Conservation (phyloP, 257 asterid genomes). For the Misopates orontium region DNA sequence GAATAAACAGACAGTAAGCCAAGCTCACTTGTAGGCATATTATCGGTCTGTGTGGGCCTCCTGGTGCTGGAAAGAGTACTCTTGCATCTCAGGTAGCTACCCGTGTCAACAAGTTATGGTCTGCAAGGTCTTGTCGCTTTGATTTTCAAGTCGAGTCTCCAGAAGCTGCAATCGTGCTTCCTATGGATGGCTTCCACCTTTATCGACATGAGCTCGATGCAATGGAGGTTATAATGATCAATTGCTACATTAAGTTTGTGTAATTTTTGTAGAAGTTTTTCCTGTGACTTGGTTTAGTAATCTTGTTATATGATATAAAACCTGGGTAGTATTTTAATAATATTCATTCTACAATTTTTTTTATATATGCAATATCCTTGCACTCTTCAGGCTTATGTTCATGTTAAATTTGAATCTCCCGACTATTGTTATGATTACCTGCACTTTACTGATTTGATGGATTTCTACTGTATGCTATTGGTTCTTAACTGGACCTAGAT, state of each 20-base stretch:
- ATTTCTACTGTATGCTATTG: not conserved
- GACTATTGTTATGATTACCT: not conserved
- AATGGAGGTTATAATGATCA: conserved; percentile 63
- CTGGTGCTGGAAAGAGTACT: conserved; percentile 95
- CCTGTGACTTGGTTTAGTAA: conserved; percentile 7
- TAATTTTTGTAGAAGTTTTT: conserved; percentile 1
- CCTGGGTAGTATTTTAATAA: not conserved
- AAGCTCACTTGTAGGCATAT: conserved; percentile 56
- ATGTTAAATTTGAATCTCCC: not conserved
- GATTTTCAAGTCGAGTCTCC: conserved; percentile 81
- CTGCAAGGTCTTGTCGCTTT: conserved; percentile 49
- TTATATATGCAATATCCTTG: not conserved
- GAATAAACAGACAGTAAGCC: conserved; percentile 20
- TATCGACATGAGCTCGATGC: conserved; percentile 85
- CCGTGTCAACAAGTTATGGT: conserved; percentile 82
- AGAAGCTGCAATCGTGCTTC: conserved; percentile 75
- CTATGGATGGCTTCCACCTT: conserved; percentile 99
- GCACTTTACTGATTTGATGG: not conserved
- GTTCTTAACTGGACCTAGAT: conserved; percentile 3
- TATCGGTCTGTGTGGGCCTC: conserved; percentile 93
- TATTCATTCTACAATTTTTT: conserved; percentile 5
- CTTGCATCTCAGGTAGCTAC: conserved; percentile 71
- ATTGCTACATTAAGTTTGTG: conserved; percentile 19
- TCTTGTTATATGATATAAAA: not conserved
- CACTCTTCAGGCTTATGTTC: not conserved